Evolutionary conservation across 2,329 filamentous ascomycete species (phyloP).

Genomic region (Fonsecaea pedrosoi): DNA sequence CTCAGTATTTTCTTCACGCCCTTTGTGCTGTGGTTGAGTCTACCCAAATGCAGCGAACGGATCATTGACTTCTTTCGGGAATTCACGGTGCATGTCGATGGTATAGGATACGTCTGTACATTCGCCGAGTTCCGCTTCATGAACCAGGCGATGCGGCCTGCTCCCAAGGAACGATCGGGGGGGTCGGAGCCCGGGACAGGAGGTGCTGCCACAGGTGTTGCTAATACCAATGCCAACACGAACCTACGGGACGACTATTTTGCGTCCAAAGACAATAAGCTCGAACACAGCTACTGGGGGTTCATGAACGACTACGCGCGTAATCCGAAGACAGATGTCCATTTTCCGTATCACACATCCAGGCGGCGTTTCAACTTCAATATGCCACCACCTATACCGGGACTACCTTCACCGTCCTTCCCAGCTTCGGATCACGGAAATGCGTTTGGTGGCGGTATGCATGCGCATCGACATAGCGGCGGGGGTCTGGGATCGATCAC

Average conservation of each 20-base stretch:
- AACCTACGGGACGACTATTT: slow-evolving; percentile 84
- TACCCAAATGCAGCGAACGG: slow-evolving; percentile 87
- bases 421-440: slow-evolving; percentile 39
- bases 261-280: slow-evolving; percentile 93
- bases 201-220: slow-evolving; percentile 50
- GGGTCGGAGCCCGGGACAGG: slow-evolving; percentile 10
- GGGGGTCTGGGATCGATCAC: slow-evolving; percentile 18
- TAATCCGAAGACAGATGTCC: slow-evolving; percentile 72
- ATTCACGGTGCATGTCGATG: slow-evolving; percentile 96
- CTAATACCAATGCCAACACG: slow-evolving; percentile 6
- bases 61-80: slow-evolving; percentile 98
- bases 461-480: slow-evolving; percentile 21
- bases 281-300: slow-evolving; percentile 95
- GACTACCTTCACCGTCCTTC: slow-evolving; percentile 68
- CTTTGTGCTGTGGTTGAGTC: slow-evolving; percentile 82
- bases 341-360: slow-evolving; percentile 65
- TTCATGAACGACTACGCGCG: slow-evolving; percentile 91
- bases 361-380: slow-evolving; percentile 74
- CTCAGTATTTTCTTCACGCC: slow-evolving; percentile 91
- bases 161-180: slow-evolving; percentile 46
- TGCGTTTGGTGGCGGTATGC: slow-evolving; percentile 14
- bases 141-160: slow-evolving; percentile 64
- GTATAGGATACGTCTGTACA: slow-evolving; percentile 92
- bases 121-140: slow-evolving; percentile 98
- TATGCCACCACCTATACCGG: slow-evolving; percentile 76